Evolutionary conservation across 352 stramenopile genomes (phyloP).

Genomic region (Pythium dissotocum): DNA sequence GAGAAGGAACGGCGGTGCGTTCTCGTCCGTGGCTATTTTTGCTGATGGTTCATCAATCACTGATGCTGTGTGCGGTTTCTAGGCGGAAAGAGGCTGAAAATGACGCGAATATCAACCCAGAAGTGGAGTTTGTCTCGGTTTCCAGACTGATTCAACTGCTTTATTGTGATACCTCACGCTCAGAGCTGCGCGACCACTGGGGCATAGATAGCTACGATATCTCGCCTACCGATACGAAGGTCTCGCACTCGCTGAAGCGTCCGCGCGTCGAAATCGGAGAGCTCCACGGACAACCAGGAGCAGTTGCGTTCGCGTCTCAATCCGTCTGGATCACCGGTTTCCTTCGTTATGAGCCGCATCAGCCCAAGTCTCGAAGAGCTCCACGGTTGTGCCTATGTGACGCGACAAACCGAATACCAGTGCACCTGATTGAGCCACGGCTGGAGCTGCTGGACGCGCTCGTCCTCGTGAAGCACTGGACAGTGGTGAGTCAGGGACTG

Average conservation of each 20-base stretch:
- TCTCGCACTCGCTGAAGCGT: constrained; percentile 14
- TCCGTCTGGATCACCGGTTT: constrained; percentile 52
- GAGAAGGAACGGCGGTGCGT: too few relatives aligned
- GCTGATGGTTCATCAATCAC: too few relatives aligned
- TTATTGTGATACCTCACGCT: too few relatives aligned
- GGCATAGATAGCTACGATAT: constrained; percentile 13
- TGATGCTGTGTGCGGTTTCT: too few relatives aligned
- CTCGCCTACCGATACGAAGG: neutral
- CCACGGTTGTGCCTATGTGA: constrained; percentile 38
- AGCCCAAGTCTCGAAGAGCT: neutral
- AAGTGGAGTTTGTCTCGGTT: too few relatives aligned
- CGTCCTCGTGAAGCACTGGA: constrained; percentile 64
- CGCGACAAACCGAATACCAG: constrained; percentile 27
- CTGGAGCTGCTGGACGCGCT: constrained; percentile 41
- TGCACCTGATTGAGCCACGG: constrained; percentile 42
- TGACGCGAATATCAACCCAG: too few relatives aligned
- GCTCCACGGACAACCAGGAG: neutral
- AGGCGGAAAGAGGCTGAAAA: too few relatives aligned
- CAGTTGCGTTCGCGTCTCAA: constrained; percentile 37
- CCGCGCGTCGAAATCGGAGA: neutral
- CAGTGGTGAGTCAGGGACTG: constrained; percentile 31
- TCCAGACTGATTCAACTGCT: too few relatives aligned
- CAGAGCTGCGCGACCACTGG: neutral
- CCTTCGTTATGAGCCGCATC: constrained; percentile 27
- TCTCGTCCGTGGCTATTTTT: too few relatives aligned